Evolutionary conservation across 2,329 filamentous ascomycete genomes (phyloP), one percentile per base, ranked within the genome.

Genomic region (Aspergillus pseudoterreus): DNA sequence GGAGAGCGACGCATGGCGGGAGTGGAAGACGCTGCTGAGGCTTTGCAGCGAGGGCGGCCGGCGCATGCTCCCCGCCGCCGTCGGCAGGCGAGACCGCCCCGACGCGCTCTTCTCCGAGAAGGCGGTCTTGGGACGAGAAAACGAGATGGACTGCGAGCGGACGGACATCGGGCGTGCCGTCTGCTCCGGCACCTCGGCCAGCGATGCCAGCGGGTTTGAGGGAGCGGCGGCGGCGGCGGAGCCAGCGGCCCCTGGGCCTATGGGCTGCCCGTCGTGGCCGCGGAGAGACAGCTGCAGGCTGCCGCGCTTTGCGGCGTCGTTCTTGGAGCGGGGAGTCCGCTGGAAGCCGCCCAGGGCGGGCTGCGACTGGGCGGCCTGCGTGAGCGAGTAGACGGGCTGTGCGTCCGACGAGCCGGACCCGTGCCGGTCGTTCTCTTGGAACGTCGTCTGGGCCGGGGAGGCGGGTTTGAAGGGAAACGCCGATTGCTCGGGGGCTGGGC

Each of bases 31-130:
- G 30, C 58, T 62, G 51, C 61, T 60, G 43, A 57, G 50, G 41
- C 53, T 69, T 52, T 62, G 64, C 12, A 61, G 48, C 6, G 66
- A 64, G 6, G 61, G 56, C 1, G 64, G 61, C 4, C 60, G 62
- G 4, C 51, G 57, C 19, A 50, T 32, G 43, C 49, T 19, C 3
- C 19, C 19, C 19, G 19, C 17, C 12, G 64, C 61, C 17, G 60
- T 61, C 9, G 57, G 57, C 2, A 56, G 53, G 2, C 57, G 58
- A 33, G 54, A 42, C 4, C 51, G 53, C 12, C 42, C 19, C n/a
- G 49, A 41, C 1, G 54, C 33, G 6, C 15, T 41, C 32, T 54
- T 57, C 9, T 67, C 65, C 8, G 59, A 46, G 19, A 53, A 56
- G 14, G 62, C 48, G 2, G 62, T 63, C 44, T 56, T 54, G 12